Evolutionary conservation across 139 green algal genomes (phyloP).

Genomic region (Gonium pectorale): DNA sequence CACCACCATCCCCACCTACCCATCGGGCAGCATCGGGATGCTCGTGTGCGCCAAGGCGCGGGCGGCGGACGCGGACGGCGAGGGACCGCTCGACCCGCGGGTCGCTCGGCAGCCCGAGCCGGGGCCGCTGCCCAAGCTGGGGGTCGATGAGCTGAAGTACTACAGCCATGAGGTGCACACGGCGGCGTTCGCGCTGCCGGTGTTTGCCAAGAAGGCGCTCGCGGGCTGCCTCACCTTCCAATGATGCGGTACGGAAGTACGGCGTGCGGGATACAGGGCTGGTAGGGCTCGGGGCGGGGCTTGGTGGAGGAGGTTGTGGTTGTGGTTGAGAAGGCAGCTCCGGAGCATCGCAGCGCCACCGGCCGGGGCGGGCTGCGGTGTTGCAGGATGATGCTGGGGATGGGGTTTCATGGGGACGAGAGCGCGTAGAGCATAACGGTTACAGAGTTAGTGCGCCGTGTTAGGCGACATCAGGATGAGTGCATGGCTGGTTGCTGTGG

Average conservation of each 20-base stretch:
- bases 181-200: conserved; percentile 92
- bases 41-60: conserved; percentile 93
- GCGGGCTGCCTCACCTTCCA: conserved; percentile 65
- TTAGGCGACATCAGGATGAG: too few relatives aligned
- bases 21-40: conserved; percentile 93
- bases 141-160: conserved; percentile 71
- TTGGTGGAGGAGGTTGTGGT: too few relatives aligned
- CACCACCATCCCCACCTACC: conserved; percentile 98
- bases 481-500: too few relatives aligned
- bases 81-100: conserved; percentile 61
- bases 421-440: too few relatives aligned
- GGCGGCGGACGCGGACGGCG: background rate
- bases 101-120: conserved; percentile 63
- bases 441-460: too few relatives aligned
- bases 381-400: too few relatives aligned
- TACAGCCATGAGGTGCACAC: conserved; percentile 91
- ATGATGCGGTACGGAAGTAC: conserved; percentile 41
- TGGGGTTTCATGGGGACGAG: too few relatives aligned
- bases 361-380: too few relatives aligned
- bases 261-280: too few relatives aligned
- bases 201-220: conserved; percentile 88
- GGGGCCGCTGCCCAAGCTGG: conserved; percentile 11
- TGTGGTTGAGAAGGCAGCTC: too few relatives aligned
- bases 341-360: too few relatives aligned
- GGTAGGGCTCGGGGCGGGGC: too few relatives aligned